Percentiles rank a stretch among this genome's conserved stretches.
Conservation (phyloP, 371 early-diverging fungal genomes). For the Mortierella sp. region DNA sequence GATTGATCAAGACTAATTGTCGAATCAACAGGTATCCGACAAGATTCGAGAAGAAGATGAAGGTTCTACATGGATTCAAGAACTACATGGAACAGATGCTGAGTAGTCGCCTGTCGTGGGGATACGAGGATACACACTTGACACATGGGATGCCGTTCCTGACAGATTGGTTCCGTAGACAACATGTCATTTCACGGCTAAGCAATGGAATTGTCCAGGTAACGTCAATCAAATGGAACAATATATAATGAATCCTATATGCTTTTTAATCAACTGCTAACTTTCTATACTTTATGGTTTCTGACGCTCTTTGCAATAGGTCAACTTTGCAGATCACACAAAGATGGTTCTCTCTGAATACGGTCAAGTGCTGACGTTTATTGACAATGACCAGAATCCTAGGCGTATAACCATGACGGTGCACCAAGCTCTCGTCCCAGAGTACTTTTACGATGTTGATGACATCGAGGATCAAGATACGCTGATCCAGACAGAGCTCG, state of each 20-base stretch:
- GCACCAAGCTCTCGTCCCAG: conserved; percentile 30
- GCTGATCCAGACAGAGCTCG: conserved; percentile 14
- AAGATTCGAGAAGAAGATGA: conserved; percentile 23
- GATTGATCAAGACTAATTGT: conserved; percentile 20
- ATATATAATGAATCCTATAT: neutral
- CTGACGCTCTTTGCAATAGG: conserved; percentile 12
- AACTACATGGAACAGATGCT: conserved; percentile 33
- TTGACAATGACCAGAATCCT: conserved; percentile 24
- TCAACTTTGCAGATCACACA: conserved; percentile 52
- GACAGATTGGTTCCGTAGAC: conserved; percentile 30
- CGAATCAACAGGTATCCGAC: conserved; percentile 11
- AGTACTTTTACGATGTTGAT: conserved; percentile 38
- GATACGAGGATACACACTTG: conserved; percentile 24
- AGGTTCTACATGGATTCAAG: conserved; percentile 25
- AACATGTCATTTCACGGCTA: conserved; percentile 32
- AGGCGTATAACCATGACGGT: conserved; percentile 41
- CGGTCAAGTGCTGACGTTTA: conserved; percentile 38
- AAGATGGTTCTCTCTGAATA: conserved; percentile 37
- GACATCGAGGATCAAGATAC: conserved; percentile 22
- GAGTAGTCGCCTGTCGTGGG: conserved; percentile 8
- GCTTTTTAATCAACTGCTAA: neutral
- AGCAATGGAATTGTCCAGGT: conserved; percentile 54
- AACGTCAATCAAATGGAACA: neutral
- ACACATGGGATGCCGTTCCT: conserved; percentile 35
- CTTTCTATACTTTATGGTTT: neutral